phyloP scores from a whole-genome alignment of 768 basidiomycete species.

The Tricholoma terreum region DNA sequence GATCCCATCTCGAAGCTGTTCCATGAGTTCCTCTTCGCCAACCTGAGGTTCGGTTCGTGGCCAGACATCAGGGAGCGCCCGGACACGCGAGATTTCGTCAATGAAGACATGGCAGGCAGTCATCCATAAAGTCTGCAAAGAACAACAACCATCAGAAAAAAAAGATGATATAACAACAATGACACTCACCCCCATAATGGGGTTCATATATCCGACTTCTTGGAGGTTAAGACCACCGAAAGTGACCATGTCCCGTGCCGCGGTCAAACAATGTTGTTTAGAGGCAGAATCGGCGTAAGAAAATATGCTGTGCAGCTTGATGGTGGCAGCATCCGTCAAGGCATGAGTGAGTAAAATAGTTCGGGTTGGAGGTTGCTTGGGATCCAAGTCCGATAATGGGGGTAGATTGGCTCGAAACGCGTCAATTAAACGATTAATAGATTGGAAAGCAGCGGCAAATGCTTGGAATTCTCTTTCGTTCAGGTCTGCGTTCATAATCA shows the following conservation, averaged over 20 bases:
- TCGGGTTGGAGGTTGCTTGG: constrained; percentile 34
- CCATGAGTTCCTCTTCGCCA: constrained; percentile 41
- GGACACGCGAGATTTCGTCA: constrained; percentile 42
- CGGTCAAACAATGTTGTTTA: constrained; percentile 39
- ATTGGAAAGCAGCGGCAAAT: constrained; percentile 42
- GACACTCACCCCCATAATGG: constrained; percentile 50
- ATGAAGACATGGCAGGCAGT: constrained; percentile 45
- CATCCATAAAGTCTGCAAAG: constrained; percentile 43
- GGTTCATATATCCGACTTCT: constrained; percentile 41
- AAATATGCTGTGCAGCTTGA: constrained; percentile 51
- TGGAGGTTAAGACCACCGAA: constrained; percentile 37
- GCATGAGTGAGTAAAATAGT: constrained; percentile 45
- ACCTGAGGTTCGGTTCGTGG: constrained; percentile 21
- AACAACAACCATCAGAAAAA: constrained; percentile 7
- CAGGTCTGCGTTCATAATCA: constrained; percentile 31
- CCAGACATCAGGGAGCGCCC: constrained; percentile 32
- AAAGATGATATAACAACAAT: constrained; percentile 4
- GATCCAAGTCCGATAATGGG: constrained; percentile 27
- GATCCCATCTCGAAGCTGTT: constrained; percentile 37
- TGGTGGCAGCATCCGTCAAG: constrained; percentile 45
- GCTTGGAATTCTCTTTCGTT: constrained; percentile 38
- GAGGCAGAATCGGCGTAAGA: constrained; percentile 40
- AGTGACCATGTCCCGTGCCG: constrained; percentile 42
- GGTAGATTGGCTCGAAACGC: constrained; percentile 35
- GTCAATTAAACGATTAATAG: constrained; percentile 45